These are phyloP conservation scores for Plasmopara halstedii DNA, from an alignment of 352 stramenopile species.

Conservation along the genomic window DNA sequence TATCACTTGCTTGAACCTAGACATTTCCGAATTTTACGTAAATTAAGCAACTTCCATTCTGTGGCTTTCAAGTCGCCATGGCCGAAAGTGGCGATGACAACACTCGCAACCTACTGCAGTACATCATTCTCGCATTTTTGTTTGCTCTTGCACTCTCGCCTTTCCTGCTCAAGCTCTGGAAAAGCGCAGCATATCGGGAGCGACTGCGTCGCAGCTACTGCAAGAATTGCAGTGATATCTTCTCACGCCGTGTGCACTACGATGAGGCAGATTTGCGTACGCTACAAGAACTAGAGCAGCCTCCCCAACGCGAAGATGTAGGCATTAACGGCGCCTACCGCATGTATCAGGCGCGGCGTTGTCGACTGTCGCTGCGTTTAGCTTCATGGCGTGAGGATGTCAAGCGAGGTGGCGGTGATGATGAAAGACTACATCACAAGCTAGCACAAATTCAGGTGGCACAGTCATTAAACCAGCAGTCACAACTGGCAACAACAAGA, in stretches of 20 bases:
- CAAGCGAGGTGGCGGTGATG: conserved; percentile 24
- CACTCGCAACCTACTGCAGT: conserved; percentile 35
- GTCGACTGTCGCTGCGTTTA: conserved; percentile 41
- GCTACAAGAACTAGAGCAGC: conserved; percentile 44
- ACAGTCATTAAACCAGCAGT: conserved; percentile 15
- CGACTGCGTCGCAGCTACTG: conserved; percentile 30
- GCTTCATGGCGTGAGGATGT: conserved; percentile 63
- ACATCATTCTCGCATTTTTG: conserved; percentile 37
- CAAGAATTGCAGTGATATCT: conserved; percentile 22
- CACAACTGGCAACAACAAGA: conserved; percentile 1
- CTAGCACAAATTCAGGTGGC: conserved; percentile 39
- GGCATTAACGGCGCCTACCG: conserved; percentile 52
- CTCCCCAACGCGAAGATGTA: conserved; percentile 24
- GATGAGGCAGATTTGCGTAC: conserved; percentile 47
- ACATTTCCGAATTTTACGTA: conserved; percentile 19
- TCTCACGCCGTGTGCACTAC: conserved; percentile 32
- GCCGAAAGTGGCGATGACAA: conserved; percentile 17
- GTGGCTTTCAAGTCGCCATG: too few species aligned
- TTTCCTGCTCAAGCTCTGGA: conserved; percentile 45
- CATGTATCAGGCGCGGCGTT: conserved; percentile 41
- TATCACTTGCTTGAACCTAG: background rate
- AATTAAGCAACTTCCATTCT: conserved; percentile 6
- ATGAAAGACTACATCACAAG: conserved; percentile 43
- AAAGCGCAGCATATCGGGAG: conserved; percentile 26
- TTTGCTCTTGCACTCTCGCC: conserved; percentile 32